phyloP scores from a whole-genome alignment of 2,329 filamentous ascomycete species.

The Myriangium duriaei region DNA sequence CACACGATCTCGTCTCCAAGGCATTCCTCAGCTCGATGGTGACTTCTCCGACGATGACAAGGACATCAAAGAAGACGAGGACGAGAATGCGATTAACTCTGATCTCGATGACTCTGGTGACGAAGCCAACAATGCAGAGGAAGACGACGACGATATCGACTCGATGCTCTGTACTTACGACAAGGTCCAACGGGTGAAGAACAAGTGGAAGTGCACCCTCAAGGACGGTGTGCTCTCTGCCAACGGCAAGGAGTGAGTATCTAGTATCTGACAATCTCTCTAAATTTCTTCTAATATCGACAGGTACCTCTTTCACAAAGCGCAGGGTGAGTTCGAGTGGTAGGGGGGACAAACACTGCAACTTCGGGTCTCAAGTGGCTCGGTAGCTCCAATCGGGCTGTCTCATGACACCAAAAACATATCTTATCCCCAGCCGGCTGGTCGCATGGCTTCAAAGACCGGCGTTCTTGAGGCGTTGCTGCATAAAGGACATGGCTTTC shows the following conservation, averaged over 20 bases:
- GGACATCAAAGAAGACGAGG: slow-evolving; percentile 38
- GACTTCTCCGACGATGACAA: slow-evolving; percentile 40
- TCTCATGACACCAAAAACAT: too few relatives aligned
- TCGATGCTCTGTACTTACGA: slow-evolving; percentile 98
- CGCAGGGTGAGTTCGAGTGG: slow-evolving; percentile 96
- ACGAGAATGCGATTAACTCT: slow-evolving; percentile 96
- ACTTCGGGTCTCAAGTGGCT: too few relatives aligned
- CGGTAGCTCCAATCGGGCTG: too few relatives aligned
- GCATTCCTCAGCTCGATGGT: slow-evolving; percentile 41
- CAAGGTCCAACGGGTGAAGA: slow-evolving; percentile 98
- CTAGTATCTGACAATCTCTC: slow-evolving; percentile 2
- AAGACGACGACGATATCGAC: slow-evolving; percentile 76
- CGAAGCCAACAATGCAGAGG: slow-evolving; percentile 45
- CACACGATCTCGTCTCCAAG: slow-evolving; percentile 4
- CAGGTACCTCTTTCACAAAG: slow-evolving; percentile 92
- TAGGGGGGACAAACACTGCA: too few relatives aligned
- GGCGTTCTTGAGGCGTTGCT: too few relatives aligned
- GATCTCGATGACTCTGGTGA: slow-evolving; percentile 94
- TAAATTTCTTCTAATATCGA: slow-evolving; percentile 15
- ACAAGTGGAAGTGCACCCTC: slow-evolving; percentile 91
- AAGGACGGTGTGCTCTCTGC: slow-evolving; percentile 94
- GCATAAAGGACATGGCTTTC: too few relatives aligned
- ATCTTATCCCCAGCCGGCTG: too few relatives aligned
- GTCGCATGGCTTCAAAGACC: too few relatives aligned
- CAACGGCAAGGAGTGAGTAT: slow-evolving; percentile 67